These are phyloP conservation scores for Dacryopinax spathularia DNA, from an alignment of 768 basidiomycete genomes.

Conservation along the genomic window DNA sequence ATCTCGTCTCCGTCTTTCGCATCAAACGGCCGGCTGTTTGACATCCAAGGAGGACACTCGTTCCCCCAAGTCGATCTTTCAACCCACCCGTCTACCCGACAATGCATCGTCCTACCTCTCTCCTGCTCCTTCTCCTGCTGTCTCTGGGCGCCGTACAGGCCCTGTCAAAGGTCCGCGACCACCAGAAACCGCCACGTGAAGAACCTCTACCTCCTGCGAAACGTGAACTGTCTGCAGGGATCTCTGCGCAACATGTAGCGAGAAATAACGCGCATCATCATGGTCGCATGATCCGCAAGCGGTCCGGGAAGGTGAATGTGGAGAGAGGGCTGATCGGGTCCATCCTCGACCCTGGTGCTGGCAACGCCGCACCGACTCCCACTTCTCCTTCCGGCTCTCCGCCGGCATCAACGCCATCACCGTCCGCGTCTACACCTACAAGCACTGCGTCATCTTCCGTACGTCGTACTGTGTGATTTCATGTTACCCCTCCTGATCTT, in stretches of 20 bases:
- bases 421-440: slow-evolving; percentile 11
- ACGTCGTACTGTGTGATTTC: not conserved
- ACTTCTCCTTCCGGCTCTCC: not conserved
- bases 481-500: no score
- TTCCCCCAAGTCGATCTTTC: not conserved
- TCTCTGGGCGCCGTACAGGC: not conserved
- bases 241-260: slow-evolving; percentile 2
- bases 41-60: not conserved
- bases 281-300: not conserved
- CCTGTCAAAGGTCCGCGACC: not conserved
- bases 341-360: slow-evolving; percentile 5
- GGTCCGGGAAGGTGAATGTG: slow-evolving; percentile 10
- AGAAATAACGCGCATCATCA: slow-evolving; percentile 12
- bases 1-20: not conserved
- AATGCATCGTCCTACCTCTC: slow-evolving; percentile 3
- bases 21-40: slow-evolving; percentile 3
- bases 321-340: not conserved
- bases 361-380: slow-evolving; percentile 10
- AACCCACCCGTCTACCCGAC: slow-evolving; percentile 2
- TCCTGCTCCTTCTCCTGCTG: not conserved
- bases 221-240: not conserved
- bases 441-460: slow-evolving; percentile 10
- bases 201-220: slow-evolving; percentile 5
- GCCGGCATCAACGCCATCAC: not conserved
- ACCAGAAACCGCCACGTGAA: slow-evolving; percentile 2